Conservation (phyloP, 495 filamentous ascomycete species). For the Neurospora sp. region DNA sequence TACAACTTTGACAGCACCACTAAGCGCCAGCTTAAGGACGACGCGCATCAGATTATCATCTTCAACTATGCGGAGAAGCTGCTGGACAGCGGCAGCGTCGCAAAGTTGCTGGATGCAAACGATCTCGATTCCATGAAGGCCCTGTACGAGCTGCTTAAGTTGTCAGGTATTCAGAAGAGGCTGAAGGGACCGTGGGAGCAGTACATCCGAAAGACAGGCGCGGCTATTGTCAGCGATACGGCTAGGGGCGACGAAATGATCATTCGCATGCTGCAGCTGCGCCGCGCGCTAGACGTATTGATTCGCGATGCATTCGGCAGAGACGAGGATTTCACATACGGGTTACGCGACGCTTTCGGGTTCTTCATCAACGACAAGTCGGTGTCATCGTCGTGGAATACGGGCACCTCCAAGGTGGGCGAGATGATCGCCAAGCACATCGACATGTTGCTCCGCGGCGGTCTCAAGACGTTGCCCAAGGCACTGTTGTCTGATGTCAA, state of each 20-base stretch:
- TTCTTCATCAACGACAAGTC: constrained; percentile 82
- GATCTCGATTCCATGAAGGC: constrained; percentile 57
- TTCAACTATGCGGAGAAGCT: constrained; percentile 50
- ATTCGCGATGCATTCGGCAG: constrained; percentile 62
- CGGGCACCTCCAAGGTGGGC: constrained; percentile 83
- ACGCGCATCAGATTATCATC: constrained; percentile 60
- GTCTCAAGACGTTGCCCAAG: constrained; percentile 66
- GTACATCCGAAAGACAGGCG: constrained; percentile 71
- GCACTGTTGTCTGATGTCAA: constrained; percentile 41
- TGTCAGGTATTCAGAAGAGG: constrained; percentile 50
- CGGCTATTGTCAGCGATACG: constrained; percentile 69
- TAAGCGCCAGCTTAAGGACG: constrained; percentile 58
- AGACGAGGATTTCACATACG: constrained; percentile 64
- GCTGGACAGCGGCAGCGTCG: constrained; percentile 50
- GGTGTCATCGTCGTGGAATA: constrained; percentile 57
- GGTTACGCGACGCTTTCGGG: constrained; percentile 73
- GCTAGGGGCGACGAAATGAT: constrained; percentile 80
- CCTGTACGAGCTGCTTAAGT: constrained; percentile 67
- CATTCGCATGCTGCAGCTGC: constrained; percentile 67
- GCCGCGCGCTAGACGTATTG: constrained; percentile 65
- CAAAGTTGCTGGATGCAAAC: constrained; percentile 55
- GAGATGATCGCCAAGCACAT: constrained; percentile 99
- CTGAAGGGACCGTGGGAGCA: constrained; percentile 62
- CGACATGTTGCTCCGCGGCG: constrained; percentile 77
- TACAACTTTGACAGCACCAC: constrained; percentile 78